phyloP scores from a whole-genome alignment of 176 grass and related monocot genomes.

The Juncus effusus region DNA sequence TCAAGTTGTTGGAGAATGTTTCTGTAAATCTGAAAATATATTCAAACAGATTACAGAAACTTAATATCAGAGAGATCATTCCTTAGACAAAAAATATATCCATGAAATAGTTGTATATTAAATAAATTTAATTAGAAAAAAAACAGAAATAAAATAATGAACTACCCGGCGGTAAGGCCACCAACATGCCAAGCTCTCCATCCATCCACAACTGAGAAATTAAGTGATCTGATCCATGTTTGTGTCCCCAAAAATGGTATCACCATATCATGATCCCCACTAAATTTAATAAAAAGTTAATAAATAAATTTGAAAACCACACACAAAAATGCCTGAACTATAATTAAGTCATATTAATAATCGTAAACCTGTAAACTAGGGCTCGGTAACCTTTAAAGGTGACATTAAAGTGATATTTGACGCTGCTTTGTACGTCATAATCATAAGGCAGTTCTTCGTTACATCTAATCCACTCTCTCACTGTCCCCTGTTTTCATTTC shows the following conservation, averaged over 20 bases:
- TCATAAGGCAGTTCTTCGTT: conserved; percentile 6
- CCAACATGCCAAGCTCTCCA: conserved; percentile 50
- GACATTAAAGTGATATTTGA: conserved; percentile 39
- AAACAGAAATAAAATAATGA: not conserved
- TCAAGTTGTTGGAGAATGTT: conserved; percentile 22
- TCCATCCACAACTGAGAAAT: conserved; percentile 27
- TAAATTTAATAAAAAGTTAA: not conserved
- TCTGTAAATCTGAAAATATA: conserved; percentile 22
- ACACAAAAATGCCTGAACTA: not conserved
- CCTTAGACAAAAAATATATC: no score
- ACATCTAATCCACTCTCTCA: conserved; percentile 45
- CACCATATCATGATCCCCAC: conserved; percentile 42
- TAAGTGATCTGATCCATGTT: conserved; percentile 46
- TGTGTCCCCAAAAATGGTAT: conserved; percentile 45
- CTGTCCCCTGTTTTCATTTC: conserved; percentile 33
- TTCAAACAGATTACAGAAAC: no score
- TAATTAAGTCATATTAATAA: not conserved
- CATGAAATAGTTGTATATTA: no score
- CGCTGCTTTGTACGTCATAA: not conserved
- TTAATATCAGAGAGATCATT: no score
- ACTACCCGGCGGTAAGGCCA: conserved; percentile 44
- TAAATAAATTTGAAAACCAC: not conserved
- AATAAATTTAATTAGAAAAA: no score
- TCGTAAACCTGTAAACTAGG: conserved; percentile 23
- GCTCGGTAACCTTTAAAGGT: conserved; percentile 39